Evolutionary conservation across 2,329 filamentous ascomycete genomes (phyloP), one percentile per base, ranked within the genome.

Genomic region (Phialocephala sp.): DNA sequence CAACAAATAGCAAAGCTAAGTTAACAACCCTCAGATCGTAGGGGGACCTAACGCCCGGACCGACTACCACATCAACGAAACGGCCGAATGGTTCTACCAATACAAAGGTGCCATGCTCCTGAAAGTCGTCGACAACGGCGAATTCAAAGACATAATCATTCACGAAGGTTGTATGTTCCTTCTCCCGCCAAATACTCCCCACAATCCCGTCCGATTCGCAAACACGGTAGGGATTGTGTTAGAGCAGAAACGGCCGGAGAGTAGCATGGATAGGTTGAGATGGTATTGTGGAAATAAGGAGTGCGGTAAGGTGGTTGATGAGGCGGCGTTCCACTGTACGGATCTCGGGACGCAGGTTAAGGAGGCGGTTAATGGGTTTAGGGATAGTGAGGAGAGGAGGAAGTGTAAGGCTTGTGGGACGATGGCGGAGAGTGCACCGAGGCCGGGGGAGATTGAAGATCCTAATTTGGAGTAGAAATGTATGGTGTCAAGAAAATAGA

Each of bases 61-160:
- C 63, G 95, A 98, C 84, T 99, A 97, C 84, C 95, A 98, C 85
- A 94, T 98, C 86, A 98, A 98, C 84, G 83, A 89, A 74, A 98
- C 94, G 0, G 89, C 95, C 14, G 95, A 98, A 79, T 98, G 94
- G 90, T 99, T 98, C 87, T 98, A 95, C 85, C 94, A 98, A 80
- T 89, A 97, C 85, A 89, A 89, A 74, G 95, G 95, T 71, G 89
- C 90, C 71, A 97, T 98, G 94, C 84, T 95, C 65, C 90, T 99
- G 72, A 97, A 96, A 77, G 91, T 95, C 18, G 91, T 97, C 69
- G 93, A 97, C 75, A 79, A 83, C 65, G 78, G 84, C 77, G 66
- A 81, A 57, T 97, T 97, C 80, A 86, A 88, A 71, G 94, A 98
- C 79, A 87, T 98, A 69, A 84, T 93, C 76, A 97, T 98, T 80